A percentile compares a stretch with the other conserved stretches of the same genome.
These are phyloP conservation scores for Acacia concinna DNA, from an alignment of 331 rosid species.

Conservation along the genomic window DNA sequence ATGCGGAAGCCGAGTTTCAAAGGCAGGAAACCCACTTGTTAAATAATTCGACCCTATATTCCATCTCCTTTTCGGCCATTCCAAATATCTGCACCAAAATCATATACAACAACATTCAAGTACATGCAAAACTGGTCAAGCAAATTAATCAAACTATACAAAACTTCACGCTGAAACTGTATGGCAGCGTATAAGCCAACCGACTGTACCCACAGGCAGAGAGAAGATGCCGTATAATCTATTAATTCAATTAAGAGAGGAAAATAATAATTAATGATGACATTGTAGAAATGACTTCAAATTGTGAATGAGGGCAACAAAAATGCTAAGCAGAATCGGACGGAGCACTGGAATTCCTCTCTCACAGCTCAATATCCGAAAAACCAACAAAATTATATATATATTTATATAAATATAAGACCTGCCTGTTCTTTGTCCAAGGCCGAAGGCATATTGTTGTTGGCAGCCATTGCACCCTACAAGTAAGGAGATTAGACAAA, in stretches of 20 bases:
- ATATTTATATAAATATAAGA: constrained; percentile 6
- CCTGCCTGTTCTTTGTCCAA: constrained; percentile 82
- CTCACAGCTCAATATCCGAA: background rate
- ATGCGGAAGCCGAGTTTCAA: background rate
- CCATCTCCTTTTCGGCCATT: constrained; percentile 99
- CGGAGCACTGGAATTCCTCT: background rate
- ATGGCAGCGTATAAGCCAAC: background rate
- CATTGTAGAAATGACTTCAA: background rate
- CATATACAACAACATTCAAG: constrained; percentile 4
- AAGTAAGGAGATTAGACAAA: background rate
- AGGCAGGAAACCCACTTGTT: constrained; percentile 67
- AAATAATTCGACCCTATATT: constrained; percentile 90
- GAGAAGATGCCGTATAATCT: background rate
- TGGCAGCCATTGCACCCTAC: constrained; percentile 68
- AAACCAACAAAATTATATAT: background rate
- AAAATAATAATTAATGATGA: background rate
- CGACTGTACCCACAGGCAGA: background rate
- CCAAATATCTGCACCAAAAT: constrained; percentile 72
- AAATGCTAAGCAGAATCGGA: background rate
- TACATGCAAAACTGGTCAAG: background rate
- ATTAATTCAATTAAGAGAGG: background rate
- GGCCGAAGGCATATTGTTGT: constrained; percentile 40
- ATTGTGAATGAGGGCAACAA: background rate
- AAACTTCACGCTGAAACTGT: background rate
- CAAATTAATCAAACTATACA: background rate